Base-by-base conservation (phyloP, 2,329 filamentous ascomycete species). In the Diaporthe humulicola region DNA sequence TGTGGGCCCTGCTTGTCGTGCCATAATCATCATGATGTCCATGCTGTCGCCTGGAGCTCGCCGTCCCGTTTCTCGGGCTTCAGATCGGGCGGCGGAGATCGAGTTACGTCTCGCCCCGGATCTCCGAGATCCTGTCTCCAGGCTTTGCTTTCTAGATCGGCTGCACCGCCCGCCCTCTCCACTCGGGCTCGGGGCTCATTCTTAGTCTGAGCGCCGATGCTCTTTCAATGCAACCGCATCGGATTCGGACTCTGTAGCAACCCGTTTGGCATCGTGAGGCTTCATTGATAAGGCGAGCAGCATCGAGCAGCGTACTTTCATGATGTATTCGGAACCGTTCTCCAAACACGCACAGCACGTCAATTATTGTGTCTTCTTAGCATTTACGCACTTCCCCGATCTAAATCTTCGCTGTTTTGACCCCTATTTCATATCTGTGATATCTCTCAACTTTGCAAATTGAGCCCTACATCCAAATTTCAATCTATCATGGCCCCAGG, bases 201-300 rank as follows among this genome's bases (percentile, higher is more conserved):
- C 42, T 19, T 25, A 8, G 42, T 36, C 22, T 25, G 17, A 48
- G 61, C 61, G 28, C 61, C 61, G 61, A 66, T 19, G 8, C 19
- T 22, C 60, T 45, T 22, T 14, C 38, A 42, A 38, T 64, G 25
- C 60, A 66, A 66, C 25, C 60, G 2, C 40, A 9, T 66, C 60
- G 60, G 60, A 66, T 48, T 66, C 60, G 60, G 28, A 48, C 60
- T 48, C 61, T 33, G 42, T 36, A 50, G 17, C 28, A 66, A 45
- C 61, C 42, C 61, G 30, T 28, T 50, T 36, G 61, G 42, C 22
- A 67, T 33, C 42, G 22, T 25, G 61, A 67, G 25, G 61, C 45
- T 52, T 52, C 61, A 52, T 19, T 52, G 30, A 67, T 52, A 38
- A 38, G 6, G 38, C 28, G 40, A 67, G 22, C 25, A 52, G 19